Evolutionary conservation across 805 yeast species (phyloP).

Genomic region (Metschnikowia vanudenii): DNA sequence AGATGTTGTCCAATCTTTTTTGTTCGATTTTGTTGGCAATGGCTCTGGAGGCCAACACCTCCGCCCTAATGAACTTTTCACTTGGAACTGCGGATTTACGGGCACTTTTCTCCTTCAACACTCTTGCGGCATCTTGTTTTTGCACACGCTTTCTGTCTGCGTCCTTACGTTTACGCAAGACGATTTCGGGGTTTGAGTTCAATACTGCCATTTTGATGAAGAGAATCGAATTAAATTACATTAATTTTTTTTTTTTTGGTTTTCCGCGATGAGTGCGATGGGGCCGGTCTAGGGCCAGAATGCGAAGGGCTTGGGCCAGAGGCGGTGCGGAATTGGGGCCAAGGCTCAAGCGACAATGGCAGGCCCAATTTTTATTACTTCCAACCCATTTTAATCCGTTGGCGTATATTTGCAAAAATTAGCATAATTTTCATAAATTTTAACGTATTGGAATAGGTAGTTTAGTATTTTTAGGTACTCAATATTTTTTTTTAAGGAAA

Average conservation of each 20-base stretch:
- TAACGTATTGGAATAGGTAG: no score
- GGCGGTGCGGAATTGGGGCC: no score
- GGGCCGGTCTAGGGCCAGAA: neutral
- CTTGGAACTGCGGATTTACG: constrained; percentile 39
- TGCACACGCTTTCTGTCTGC: constrained; percentile 71
- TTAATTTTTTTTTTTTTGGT: constrained; percentile 4
- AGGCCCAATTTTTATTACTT: no score
- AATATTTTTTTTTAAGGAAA: no score
- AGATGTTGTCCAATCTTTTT: constrained; percentile 63
- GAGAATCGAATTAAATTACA: neutral
- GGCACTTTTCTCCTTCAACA: constrained; percentile 42
- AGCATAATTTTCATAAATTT: no score
- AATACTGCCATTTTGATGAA: constrained; percentile 42
- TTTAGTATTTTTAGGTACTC: no score
- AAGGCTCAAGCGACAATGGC: no score
- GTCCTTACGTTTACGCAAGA: constrained; percentile 75
- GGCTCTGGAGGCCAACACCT: constrained; percentile 64
- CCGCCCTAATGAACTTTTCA: constrained; percentile 68
- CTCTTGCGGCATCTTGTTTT: constrained; percentile 64
- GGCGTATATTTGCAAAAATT: no score
- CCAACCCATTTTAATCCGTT: no score
- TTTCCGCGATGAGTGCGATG: constrained; percentile 15
- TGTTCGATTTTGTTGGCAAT: constrained; percentile 65
- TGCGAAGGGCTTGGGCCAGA: no score
- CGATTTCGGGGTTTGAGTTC: constrained; percentile 72